Evolutionary conservation across 2,329 filamentous ascomycete genomes (phyloP).

Genomic region (Volutella citrinella): DNA sequence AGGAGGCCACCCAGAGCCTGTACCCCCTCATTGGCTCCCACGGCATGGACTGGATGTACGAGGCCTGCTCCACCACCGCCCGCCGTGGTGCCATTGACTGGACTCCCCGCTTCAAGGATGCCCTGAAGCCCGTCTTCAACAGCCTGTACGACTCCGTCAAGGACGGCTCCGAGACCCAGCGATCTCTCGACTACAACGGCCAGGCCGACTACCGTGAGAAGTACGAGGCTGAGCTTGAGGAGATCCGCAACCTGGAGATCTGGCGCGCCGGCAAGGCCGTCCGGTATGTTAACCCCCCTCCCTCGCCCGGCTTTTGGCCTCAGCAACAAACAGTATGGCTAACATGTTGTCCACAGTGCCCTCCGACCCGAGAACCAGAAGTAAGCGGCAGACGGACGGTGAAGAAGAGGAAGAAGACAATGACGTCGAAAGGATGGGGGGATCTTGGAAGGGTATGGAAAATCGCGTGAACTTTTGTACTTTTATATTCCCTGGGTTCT

Average conservation of each 20-base stretch:
- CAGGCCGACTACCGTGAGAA: conserved; percentile 94
- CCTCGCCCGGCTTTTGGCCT: too few relatives aligned
- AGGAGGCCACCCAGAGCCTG: conserved; percentile 97
- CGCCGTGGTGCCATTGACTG: conserved; percentile 99
- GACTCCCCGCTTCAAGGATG: conserved; percentile 95
- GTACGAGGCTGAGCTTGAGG: conserved; percentile 97
- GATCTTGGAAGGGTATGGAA: conserved; percentile 20
- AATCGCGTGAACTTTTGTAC: conserved; percentile 23
- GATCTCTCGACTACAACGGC: conserved; percentile 95
- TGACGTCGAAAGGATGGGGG: too few relatives aligned
- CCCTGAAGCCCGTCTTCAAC: conserved; percentile 98
- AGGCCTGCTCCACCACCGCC: conserved; percentile 97
- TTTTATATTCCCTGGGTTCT: conserved; percentile 24
- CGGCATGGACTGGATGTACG: conserved; percentile 99
- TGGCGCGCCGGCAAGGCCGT: conserved; percentile 99
- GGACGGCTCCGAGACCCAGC: conserved; percentile 90
- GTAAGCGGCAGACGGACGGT: conserved; percentile 41
- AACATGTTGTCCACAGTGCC: too few relatives aligned
- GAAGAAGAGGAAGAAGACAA: conserved; percentile 12
- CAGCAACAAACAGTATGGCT: too few relatives aligned
- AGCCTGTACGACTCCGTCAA: conserved; percentile 90
- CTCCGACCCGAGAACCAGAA: conserved; percentile 87
- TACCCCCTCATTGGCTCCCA: conserved; percentile 97
- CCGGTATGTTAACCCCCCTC: conserved; percentile 52
- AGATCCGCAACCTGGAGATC: conserved; percentile 98